phyloP scores from a whole-genome alignment of 345 rosid species.

The Acer negundo region DNA sequence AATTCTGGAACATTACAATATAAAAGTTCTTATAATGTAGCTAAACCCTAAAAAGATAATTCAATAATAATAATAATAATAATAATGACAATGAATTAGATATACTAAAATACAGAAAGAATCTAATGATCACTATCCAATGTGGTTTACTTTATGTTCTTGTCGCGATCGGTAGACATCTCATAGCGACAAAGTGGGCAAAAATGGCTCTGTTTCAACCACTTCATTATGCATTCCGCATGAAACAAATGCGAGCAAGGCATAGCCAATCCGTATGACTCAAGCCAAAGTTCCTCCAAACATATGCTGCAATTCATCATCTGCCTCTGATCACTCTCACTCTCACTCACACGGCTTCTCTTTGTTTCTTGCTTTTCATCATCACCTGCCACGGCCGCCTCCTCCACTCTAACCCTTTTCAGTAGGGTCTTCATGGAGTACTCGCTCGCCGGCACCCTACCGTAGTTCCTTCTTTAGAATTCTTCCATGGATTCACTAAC shows the following conservation, averaged over 20 bases:
- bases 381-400: not conserved
- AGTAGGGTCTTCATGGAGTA: not conserved
- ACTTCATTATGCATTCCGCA: not conserved
- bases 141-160: no score
- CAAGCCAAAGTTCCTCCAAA: not conserved
- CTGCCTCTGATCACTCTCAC: not conserved
- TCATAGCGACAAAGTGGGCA: not conserved
- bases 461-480: not conserved
- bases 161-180: not conserved
- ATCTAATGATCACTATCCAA: no score
- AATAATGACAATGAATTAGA: no score
- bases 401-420: not conserved
- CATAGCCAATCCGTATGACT: not conserved
- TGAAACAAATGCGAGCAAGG: constrained; percentile 15
- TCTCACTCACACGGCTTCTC: no score
- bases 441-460: not conserved
- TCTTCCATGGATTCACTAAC: constrained; percentile 3
- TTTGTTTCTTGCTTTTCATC: not conserved
- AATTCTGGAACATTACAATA: no score
- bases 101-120: no score
- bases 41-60: no score
- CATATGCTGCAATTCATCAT: not conserved
- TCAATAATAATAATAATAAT: no score
- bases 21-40: no score
- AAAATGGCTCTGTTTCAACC: constrained; percentile 11